These are phyloP conservation scores for Boletus huronensis DNA, from an alignment of 768 basidiomycete species.

Conservation along the genomic window DNA sequence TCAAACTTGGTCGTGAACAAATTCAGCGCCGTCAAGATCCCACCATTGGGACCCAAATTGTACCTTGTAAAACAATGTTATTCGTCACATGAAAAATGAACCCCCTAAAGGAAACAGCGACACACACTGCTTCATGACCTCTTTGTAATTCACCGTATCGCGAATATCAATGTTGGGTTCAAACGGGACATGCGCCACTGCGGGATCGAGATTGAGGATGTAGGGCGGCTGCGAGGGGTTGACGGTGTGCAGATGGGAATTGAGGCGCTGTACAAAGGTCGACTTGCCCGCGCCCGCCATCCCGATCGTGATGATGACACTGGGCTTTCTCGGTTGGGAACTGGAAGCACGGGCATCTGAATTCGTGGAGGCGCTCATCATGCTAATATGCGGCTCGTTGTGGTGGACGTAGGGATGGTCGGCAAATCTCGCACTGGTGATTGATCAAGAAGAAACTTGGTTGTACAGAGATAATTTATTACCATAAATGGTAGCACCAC, in stretches of 20 bases:
- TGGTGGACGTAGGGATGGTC: neutral
- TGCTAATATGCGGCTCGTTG: neutral
- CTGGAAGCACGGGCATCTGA: neutral
- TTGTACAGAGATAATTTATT: conserved; percentile 5
- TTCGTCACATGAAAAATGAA: conserved; percentile 13
- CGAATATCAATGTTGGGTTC: conserved; percentile 97
- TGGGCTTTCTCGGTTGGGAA: conserved; percentile 48
- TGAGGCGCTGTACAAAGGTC: conserved; percentile 93
- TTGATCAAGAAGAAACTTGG: too few relatives aligned
- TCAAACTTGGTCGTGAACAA: conserved; percentile 99
- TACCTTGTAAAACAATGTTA: conserved; percentile 53
- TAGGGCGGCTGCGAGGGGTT: conserved; percentile 75
- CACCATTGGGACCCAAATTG: conserved; percentile 97
- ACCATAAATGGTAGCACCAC: conserved; percentile 13
- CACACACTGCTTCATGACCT: conserved; percentile 99
- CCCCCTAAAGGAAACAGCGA: conserved; percentile 30
- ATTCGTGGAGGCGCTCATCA: conserved; percentile 23
- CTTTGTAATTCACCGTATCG: conserved; percentile 94
- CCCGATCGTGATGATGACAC: conserved; percentile 86
- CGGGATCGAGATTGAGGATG: conserved; percentile 96
- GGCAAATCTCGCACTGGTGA: conserved; percentile 7
- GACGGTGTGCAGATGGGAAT: conserved; percentile 79
- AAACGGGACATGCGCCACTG: conserved; percentile 87
- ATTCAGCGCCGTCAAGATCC: conserved; percentile 94
- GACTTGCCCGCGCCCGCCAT: conserved; percentile 99